Conservation (phyloP, 805 yeast genomes). For the Ogataea angusta region DNA sequence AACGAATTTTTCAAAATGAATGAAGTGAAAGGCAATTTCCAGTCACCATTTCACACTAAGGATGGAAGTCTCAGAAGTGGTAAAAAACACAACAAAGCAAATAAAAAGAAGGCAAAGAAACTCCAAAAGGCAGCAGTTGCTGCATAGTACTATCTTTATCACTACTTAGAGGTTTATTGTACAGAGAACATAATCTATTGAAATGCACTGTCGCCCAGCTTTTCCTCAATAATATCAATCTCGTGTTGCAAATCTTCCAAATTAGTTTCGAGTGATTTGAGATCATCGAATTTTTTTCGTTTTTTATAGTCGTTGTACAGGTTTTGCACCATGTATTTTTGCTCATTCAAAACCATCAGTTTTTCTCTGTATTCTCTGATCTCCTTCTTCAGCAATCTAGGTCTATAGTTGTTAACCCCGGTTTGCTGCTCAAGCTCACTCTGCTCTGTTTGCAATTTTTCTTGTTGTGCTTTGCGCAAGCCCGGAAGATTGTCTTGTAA, state of each 20-base stretch:
- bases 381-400: constrained; percentile 43
- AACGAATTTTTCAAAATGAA: constrained; percentile 77
- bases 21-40: constrained; percentile 57
- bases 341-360: constrained; percentile 85
- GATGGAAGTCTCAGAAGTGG: constrained; percentile 54
- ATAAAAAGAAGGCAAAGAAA: constrained; percentile 25
- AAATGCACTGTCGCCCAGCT: constrained; percentile 54
- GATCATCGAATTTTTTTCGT: constrained; percentile 74
- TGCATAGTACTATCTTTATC: neutral
- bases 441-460: constrained; percentile 15
- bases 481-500: constrained; percentile 66
- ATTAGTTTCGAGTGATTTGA: constrained; percentile 56
- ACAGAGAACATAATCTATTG: neutral
- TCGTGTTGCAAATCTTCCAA: constrained; percentile 52
- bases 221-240: constrained; percentile 41
- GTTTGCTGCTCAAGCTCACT: constrained; percentile 5
- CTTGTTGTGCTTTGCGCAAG: constrained; percentile 55
- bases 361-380: constrained; percentile 65
- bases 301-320: constrained; percentile 61
- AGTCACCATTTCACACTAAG: constrained; percentile 69
- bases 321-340: constrained; percentile 64
- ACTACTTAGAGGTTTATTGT: neutral
- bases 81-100: constrained; percentile 69
- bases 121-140: constrained; percentile 16
- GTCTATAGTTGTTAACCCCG: constrained; percentile 14